These are phyloP conservation scores for Podaxis pistillaris DNA, from an alignment of 768 basidiomycete species.

Conservation along the genomic window DNA sequence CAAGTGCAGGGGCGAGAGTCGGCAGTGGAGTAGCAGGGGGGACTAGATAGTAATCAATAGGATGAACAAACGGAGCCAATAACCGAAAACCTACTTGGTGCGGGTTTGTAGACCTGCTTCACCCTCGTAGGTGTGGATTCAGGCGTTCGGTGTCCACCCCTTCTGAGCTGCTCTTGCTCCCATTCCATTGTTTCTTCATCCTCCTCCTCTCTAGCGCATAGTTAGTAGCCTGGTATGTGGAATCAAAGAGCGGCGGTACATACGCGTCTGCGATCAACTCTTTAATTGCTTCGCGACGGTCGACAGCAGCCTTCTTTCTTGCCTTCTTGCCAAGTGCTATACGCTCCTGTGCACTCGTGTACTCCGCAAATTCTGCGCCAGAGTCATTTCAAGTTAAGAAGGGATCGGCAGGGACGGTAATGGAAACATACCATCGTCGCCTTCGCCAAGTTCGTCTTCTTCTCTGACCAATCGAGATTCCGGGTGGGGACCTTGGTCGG, in stretches of 20 bases:
- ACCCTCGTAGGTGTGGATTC: conserved; percentile 33
- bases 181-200: conserved; percentile 86
- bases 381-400: background rate
- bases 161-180: conserved; percentile 80
- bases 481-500: conserved; percentile 74
- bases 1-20: conserved; percentile 56
- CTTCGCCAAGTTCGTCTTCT: conserved; percentile 87
- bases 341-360: conserved; percentile 82
- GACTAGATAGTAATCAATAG: conserved; percentile 42
- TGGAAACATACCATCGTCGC: conserved; percentile 71
- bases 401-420: background rate
- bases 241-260: conserved; percentile 25
- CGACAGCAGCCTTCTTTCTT: conserved; percentile 64
- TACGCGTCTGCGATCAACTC: conserved; percentile 85
- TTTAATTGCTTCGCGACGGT: conserved; percentile 67
- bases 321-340: conserved; percentile 86
- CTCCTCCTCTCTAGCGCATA: conserved; percentile 58
- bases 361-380: conserved; percentile 75
- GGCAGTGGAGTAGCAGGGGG: conserved; percentile 66
- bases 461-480: conserved; percentile 80
- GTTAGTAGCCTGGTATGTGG: background rate
- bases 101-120: conserved; percentile 67
- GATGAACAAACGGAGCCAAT: background rate
- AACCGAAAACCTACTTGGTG: conserved; percentile 53
- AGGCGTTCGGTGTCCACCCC: conserved; percentile 59